Base-by-base conservation (phyloP, 1,284 basidiomycete species). In the Golubevia pallescens region DNA sequence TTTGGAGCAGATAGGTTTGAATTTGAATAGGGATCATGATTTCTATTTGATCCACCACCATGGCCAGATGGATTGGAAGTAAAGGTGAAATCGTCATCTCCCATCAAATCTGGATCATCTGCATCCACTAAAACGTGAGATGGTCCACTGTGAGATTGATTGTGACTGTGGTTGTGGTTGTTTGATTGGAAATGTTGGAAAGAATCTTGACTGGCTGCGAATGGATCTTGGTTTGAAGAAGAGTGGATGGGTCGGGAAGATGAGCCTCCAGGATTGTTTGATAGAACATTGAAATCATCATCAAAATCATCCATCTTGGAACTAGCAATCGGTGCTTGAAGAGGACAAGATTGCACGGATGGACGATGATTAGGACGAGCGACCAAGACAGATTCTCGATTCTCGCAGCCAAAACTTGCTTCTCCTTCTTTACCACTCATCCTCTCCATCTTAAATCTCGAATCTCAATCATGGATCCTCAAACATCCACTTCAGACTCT, bases 41-140 rank as follows among this genome's bases (percentile, higher is more conserved):
- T 34, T 20, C 21, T 19, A 16, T 51, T n/a, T 69, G 64, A 21
- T 70, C 71, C 69, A 70, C 73, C 23, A 66, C 59, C 32, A 68
- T 71, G 60, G 66, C 69, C 57, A 65, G 62, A 23, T 73, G 59
- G 61, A 67, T 66, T 42, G 28, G 52, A 70, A 62, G 68, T 71
- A 57, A 75, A 66, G 52, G 73, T 71, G 38, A 62, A 28, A 51
- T 73, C 74, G 16, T 48, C 42, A 53, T 74, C 81, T 34, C 77
- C 81, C 57, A 83, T 71, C 32, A 83, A 66, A 61, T 84, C 81
- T 0, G 75, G 66, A 34, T 83, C 80, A 28, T 79, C 75, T 1
- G 77, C 72, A 58, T 78, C 79, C 53, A 78, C 73, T 14, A 84
- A 72, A 1, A 84, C 78, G 58, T 84, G 82, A 23, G 60, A 48